These are phyloP conservation scores for Emericellopsis atlantica DNA, from an alignment of 2,329 filamentous ascomycete genomes.

Conservation along the genomic window DNA sequence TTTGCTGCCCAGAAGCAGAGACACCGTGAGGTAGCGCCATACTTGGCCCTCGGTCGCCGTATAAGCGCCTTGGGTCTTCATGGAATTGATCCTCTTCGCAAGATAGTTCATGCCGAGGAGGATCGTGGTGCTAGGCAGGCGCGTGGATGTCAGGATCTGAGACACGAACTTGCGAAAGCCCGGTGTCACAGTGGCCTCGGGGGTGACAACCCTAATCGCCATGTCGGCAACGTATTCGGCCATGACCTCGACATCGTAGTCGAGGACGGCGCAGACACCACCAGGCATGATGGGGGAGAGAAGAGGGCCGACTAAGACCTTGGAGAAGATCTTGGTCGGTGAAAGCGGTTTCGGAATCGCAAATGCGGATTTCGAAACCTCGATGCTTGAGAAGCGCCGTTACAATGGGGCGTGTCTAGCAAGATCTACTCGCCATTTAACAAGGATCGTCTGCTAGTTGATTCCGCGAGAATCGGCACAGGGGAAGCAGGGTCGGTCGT, in stretches of 20 bases:
- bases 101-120: conserved; percentile 83
- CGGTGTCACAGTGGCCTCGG: conserved; percentile 42
- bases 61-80: conserved; percentile 43
- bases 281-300: conserved; percentile 47
- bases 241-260: conserved; percentile 96
- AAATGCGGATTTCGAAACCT: conserved; percentile 3
- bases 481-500: too few species aligned
- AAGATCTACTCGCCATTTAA: conserved; percentile 20
- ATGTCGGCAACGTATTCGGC: conserved; percentile 90
- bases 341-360: conserved; percentile 1
- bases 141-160: conserved; percentile 80
- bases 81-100: conserved; percentile 67
- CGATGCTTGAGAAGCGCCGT: conserved; percentile 6
- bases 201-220: conserved; percentile 49
- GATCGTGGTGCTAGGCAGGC: conserved; percentile 83
- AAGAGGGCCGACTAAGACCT: conserved; percentile 25
- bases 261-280: conserved; percentile 84
- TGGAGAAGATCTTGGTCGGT: conserved; percentile 22
- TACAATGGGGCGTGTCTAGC: conserved; percentile 6
- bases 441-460: background rate
- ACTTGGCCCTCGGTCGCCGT: conserved; percentile 56
- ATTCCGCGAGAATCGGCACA: background rate
- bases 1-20: conserved; percentile 81
- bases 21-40: conserved; percentile 78
- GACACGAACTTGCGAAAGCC: conserved; percentile 86